Percentiles rank a stretch among this genome's conserved stretches.
Evolutionary conservation across 768 basidiomycete genomes (phyloP).

Genomic region (Boletellus sp.): DNA sequence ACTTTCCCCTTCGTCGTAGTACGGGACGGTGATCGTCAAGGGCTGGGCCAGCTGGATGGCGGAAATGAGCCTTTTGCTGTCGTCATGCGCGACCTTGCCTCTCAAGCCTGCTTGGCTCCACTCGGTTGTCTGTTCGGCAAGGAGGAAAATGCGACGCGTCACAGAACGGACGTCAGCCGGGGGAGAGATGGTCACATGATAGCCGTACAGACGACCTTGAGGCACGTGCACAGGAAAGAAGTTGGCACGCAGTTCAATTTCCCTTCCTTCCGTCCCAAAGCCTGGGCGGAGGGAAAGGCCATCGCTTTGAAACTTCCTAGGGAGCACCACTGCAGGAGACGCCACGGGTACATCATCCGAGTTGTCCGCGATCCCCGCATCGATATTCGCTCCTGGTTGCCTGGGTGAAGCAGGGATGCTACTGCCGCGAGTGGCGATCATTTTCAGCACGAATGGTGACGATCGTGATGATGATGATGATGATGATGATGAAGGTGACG

Average conservation of each 20-base stretch:
- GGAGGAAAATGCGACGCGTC: constrained; percentile 38
- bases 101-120: constrained; percentile 36
- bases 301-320: too few species aligned
- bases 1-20: background rate
- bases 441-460: too few species aligned
- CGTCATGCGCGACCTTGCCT: constrained; percentile 40
- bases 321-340: background rate
- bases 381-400: background rate
- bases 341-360: background rate
- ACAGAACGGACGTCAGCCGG: constrained; percentile 27
- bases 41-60: constrained; percentile 11
- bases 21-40: background rate
- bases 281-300: background rate
- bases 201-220: constrained; percentile 39
- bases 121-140: constrained; percentile 38
- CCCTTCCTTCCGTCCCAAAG: constrained; percentile 34
- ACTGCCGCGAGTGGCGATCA: background rate
- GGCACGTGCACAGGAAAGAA: constrained; percentile 44
- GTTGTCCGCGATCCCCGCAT: background rate
- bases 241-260: constrained; percentile 44
- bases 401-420: too few species aligned
- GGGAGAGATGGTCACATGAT: constrained; percentile 36
- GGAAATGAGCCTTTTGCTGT: constrained; percentile 37
- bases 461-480: too few species aligned
- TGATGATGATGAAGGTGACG: too few species aligned